A percentile compares a stretch with the other conserved stretches of the same genome.
These are phyloP conservation scores for Ceratobasidium sp. DNA, from an alignment of 1,284 basidiomycete species.

Conservation along the genomic window DNA sequence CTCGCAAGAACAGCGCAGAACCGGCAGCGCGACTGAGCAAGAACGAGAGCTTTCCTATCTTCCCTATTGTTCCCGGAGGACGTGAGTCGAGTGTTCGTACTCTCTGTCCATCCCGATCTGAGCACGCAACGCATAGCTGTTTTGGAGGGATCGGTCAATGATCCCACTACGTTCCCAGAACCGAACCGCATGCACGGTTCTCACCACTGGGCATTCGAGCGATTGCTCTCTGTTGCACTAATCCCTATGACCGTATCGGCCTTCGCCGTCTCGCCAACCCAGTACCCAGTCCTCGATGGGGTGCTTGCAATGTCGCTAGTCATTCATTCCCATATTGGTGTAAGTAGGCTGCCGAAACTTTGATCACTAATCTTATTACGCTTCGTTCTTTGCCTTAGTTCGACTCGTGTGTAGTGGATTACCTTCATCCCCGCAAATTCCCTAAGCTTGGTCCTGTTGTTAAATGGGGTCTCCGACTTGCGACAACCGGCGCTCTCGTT, in stretches of 20 bases:
- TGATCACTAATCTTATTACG: slow-evolving; percentile 41
- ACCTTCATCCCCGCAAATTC: slow-evolving; percentile 95
- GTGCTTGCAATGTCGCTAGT: slow-evolving; percentile 87
- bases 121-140: slow-evolving; percentile 57
- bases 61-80: slow-evolving; percentile 71
- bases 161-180: slow-evolving; percentile 88
- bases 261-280: slow-evolving; percentile 74
- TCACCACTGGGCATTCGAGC: slow-evolving; percentile 98
- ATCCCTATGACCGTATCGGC: slow-evolving; percentile 89
- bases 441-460: slow-evolving; percentile 75
- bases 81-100: slow-evolving; percentile 61
- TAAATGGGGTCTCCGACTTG: slow-evolving; percentile 80
- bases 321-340: slow-evolving; percentile 95
- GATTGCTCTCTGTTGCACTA: slow-evolving; percentile 86
- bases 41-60: slow-evolving; percentile 36
- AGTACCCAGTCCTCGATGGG: slow-evolving; percentile 88
- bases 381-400: slow-evolving; percentile 62
- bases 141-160: slow-evolving; percentile 94
- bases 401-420: slow-evolving; percentile 82
- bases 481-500: slow-evolving; percentile 86
- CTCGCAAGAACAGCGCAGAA: slow-evolving; percentile 31
- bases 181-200: slow-evolving; percentile 88
- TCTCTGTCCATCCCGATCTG: slow-evolving; percentile 13
- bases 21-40: slow-evolving; percentile 23
- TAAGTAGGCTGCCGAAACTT: slow-evolving; percentile 55